Evolutionary conservation across 306 rosid species (phyloP).

Genomic region (Neltuma alba): DNA sequence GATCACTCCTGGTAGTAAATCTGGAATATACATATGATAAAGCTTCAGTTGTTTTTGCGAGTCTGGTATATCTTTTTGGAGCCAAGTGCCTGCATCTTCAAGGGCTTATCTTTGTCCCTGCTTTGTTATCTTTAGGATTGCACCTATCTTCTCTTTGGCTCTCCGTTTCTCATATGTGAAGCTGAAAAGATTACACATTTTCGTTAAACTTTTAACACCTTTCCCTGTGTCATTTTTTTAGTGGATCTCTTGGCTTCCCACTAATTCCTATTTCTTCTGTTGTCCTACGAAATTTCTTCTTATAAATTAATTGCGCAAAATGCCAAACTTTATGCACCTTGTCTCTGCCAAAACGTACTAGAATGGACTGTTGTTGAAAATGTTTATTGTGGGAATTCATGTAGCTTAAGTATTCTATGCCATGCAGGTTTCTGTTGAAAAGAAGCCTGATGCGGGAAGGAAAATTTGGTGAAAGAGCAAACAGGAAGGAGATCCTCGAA

Average conservation of each 20-base stretch:
- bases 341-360: conserved; percentile 19
- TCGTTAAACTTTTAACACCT: background rate
- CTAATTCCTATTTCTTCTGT: background rate
- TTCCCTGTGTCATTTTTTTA: background rate
- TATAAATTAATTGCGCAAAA: background rate
- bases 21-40: background rate
- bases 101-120: conserved; percentile 2
- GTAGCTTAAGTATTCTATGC: conserved; percentile 24
- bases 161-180: background rate
- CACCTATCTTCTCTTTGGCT: background rate
- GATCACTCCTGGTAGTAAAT: background rate
- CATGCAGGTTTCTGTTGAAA: conserved; percentile 70
- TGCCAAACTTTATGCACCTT: conserved; percentile 1
- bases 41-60: background rate
- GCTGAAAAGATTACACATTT: background rate
- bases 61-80: background rate
- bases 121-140: background rate
- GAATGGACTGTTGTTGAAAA: conserved; percentile 2
- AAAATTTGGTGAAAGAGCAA: conserved; percentile 60
- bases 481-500: conserved; percentile 55
- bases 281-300: background rate
- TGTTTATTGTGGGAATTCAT: conserved; percentile 25
- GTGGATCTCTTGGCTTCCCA: background rate
- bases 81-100: background rate
- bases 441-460: conserved; percentile 61